A percentile compares a stretch with the other conserved stretches of the same genome.
These are phyloP conservation scores for Colletotrichum costaricense DNA, from an alignment of 2,329 filamentous ascomycete species.

Conservation along the genomic window DNA sequence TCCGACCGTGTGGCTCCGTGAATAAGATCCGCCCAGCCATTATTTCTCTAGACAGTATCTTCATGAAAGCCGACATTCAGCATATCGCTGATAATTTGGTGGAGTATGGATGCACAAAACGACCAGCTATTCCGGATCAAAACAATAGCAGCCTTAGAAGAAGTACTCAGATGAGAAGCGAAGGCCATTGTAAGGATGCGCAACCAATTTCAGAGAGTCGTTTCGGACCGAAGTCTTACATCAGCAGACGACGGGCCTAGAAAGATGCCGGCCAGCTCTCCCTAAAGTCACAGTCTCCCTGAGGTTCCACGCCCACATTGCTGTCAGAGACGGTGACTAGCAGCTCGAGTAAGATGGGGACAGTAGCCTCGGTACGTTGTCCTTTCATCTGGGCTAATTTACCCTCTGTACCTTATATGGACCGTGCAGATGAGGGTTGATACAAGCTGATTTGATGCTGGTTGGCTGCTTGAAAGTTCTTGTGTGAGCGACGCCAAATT, in stretches of 20 bases:
- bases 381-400: neutral
- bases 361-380: neutral
- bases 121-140: neutral
- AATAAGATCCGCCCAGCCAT: neutral
- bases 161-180: neutral
- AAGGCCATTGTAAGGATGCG: neutral
- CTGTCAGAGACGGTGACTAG: neutral
- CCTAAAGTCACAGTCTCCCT: neutral
- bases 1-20: neutral
- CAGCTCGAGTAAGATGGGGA: neutral
- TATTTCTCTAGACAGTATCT: neutral
- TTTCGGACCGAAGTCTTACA: neutral
- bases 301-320: neutral
- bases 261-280: neutral
- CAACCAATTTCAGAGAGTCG: neutral
- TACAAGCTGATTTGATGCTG: no score
- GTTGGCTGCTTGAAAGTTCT: no score
- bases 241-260: neutral
- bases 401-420: neutral
- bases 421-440: no score
- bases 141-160: neutral
- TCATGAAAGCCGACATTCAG: neutral
- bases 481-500: no score
- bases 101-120: no score
- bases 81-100: no score